phyloP scores from a whole-genome alignment of 495 filamentous ascomycete species.

The Paragyromitra xinjiangensis region DNA sequence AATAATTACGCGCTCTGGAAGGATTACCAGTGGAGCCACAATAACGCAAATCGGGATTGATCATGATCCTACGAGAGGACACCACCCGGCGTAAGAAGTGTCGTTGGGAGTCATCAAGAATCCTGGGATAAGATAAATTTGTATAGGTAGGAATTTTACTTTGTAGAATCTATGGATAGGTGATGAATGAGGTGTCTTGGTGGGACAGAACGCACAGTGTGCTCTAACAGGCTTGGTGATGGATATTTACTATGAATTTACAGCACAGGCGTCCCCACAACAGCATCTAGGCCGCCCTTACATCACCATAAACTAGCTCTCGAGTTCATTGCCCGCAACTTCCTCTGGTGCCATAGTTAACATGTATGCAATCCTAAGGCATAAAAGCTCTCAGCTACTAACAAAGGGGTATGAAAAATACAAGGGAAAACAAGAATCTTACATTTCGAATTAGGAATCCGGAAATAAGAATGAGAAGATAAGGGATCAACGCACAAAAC shows the following conservation, averaged over 20 bases:
- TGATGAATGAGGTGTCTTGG: too few species aligned
- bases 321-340: constrained; percentile 19
- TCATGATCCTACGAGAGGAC: not conserved
- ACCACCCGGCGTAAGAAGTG: not conserved
- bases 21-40: not conserved
- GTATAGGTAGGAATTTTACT: too few species aligned
- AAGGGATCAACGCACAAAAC: constrained; percentile 58
- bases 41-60: not conserved
- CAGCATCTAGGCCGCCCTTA: constrained; percentile 8
- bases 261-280: not conserved
- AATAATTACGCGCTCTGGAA: not conserved
- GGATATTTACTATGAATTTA: constrained; percentile 33
- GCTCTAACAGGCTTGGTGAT: not conserved
- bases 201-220: not conserved
- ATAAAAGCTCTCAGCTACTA: constrained; percentile 16
- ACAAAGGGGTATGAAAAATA: constrained; percentile 13
- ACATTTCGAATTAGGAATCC: constrained; percentile 31
- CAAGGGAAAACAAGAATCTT: constrained; percentile 20
- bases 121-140: not conserved
- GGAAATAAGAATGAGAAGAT: constrained; percentile 57
- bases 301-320: not conserved
- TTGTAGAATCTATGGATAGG: too few species aligned
- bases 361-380: constrained; percentile 19
- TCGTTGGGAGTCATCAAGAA: not conserved
- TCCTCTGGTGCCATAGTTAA: constrained; percentile 9